A percentile compares a stretch with the other conserved stretches of the same genome.
Evolutionary conservation across 2,329 filamentous ascomycete genomes (phyloP).

Genomic region (Paecilomyces sp.): DNA sequence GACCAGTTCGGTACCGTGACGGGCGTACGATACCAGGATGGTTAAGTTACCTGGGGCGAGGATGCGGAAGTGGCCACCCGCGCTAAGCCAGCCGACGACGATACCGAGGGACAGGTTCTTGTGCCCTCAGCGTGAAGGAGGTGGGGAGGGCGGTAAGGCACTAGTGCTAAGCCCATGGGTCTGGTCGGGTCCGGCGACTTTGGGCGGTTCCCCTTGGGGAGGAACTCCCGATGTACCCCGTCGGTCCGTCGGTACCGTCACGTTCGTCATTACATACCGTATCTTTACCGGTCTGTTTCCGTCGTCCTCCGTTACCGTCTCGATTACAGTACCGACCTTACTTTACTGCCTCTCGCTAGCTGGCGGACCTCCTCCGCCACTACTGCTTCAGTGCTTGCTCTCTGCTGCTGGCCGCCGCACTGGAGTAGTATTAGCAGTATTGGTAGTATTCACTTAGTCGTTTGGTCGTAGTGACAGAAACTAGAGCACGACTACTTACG

Average conservation of each 20-base stretch:
- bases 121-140: neutral
- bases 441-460: too few relatives aligned
- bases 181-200: neutral
- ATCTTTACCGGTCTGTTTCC: conserved; percentile 24
- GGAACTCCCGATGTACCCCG: conserved; percentile 18
- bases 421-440: neutral
- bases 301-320: conserved; percentile 2
- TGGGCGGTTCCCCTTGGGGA: neutral
- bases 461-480: too few relatives aligned
- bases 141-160: neutral
- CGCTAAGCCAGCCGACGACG: conserved; percentile 9
- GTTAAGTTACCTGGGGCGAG: conserved; percentile 4
- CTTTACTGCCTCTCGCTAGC: neutral
- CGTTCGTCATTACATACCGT: conserved; percentile 13
- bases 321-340: neutral
- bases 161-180: neutral
- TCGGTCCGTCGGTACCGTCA: conserved; percentile 14
- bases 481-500: neutral
- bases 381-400: neutral
- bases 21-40: conserved; percentile 15
- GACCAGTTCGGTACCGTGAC: conserved; percentile 11
- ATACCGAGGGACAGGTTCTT: conserved; percentile 18
- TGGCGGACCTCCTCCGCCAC: neutral
- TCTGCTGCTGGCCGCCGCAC: neutral
- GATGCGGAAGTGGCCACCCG: conserved; percentile 1